Conservation (phyloP, 345 rosid species). For the Ceriops zippeliana region DNA sequence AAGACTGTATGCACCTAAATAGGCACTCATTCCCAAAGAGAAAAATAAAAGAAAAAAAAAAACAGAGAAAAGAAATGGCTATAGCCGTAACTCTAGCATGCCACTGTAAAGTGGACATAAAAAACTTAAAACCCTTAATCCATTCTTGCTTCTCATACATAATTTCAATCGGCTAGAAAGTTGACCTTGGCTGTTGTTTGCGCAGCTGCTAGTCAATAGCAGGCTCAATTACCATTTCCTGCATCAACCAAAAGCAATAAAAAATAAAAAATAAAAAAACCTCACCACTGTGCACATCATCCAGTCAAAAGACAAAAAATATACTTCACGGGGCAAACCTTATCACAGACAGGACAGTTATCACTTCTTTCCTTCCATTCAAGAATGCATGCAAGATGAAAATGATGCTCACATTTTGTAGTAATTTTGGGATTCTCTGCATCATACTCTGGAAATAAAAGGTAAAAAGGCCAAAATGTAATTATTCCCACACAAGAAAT, state of each 20-base stretch:
- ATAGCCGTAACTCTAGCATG: constrained; percentile 11
- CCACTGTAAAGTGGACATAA: neutral
- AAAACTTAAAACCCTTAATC: constrained; percentile 11
- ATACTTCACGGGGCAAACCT: constrained; percentile 46
- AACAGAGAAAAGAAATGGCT: constrained; percentile 16
- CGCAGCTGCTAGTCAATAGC: constrained; percentile 37
- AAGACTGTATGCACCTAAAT: constrained; percentile 9
- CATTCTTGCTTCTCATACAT: constrained; percentile 21
- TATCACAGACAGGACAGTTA: constrained; percentile 82
- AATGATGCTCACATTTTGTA: constrained; percentile 92
- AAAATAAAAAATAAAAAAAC: neutral
- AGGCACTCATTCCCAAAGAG: neutral
- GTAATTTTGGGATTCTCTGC: constrained; percentile 74
- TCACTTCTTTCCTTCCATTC: constrained; percentile 99
- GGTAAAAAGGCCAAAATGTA: neutral
- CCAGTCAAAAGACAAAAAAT: neutral
- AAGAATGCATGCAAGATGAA: constrained; percentile 91
- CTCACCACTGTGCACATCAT: neutral
- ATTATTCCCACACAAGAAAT: neutral
- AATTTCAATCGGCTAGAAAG: constrained; percentile 9
- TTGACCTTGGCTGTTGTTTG: constrained; percentile 16
- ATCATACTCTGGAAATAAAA: constrained; percentile 73
- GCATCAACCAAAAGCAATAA: constrained; percentile 33
- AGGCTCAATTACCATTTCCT: constrained; percentile 76
- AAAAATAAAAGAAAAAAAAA: neutral